Conservation (phyloP, 1,284 basidiomycete genomes). For the Irpex sp. region DNA sequence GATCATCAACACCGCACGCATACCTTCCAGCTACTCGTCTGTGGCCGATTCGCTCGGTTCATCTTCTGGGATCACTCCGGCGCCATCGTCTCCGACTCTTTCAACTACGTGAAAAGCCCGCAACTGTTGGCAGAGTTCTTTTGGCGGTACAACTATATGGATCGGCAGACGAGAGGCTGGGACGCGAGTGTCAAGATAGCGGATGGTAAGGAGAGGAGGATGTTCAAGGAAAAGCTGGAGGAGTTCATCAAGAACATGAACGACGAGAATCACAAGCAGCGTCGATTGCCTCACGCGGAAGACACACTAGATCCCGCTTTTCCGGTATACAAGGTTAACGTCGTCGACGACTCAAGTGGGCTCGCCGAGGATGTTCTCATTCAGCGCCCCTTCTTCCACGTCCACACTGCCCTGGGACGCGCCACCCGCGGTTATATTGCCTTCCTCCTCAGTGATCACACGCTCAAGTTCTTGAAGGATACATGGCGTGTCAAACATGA, state of each 20-base stretch:
- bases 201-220: too few relatives aligned
- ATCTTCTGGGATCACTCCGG: conserved; percentile 29
- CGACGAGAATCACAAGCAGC: not conserved
- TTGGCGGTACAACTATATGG: conserved; percentile 20
- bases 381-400: not conserved
- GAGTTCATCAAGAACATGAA: not conserved
- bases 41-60: conserved; percentile 20
- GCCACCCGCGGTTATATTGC: not conserved
- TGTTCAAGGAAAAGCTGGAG: not conserved
- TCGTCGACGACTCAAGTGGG: not conserved
- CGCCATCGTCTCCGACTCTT: conserved; percentile 22
- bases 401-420: not conserved
- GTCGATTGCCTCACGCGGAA: not conserved
- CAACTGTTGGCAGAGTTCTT: conserved; percentile 23
- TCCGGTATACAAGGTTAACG: not conserved
- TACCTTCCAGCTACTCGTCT: conserved; percentile 24
- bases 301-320: not conserved
- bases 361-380: not conserved
- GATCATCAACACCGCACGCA: conserved; percentile 4
- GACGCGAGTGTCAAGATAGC: conserved; percentile 17
- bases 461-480: not conserved
- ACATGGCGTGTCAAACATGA: not conserved
- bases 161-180: conserved; percentile 14
- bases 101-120: conserved; percentile 21
- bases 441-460: not conserved